Percentiles rank a stretch among this genome's conserved stretches.
Evolutionary conservation across 805 yeast species (phyloP).

Genomic region (Vanderwaltozyma verrucispora): DNA sequence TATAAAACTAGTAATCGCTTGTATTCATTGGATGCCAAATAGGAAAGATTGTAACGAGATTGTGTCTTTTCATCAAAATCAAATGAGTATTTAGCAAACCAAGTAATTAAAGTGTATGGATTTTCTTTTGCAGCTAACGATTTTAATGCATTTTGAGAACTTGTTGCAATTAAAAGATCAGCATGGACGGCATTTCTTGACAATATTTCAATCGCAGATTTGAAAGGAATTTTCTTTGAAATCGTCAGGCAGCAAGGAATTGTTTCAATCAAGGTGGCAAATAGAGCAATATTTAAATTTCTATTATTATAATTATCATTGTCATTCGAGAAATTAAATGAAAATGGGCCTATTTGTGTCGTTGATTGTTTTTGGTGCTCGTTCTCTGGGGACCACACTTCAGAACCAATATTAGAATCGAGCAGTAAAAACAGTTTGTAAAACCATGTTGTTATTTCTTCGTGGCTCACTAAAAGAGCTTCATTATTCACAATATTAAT

Average conservation of each 20-base stretch:
- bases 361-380: constrained; percentile 28
- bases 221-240: constrained; percentile 40
- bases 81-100: constrained; percentile 72
- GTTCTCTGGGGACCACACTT: constrained; percentile 29
- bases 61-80: constrained; percentile 64
- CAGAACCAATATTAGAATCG: constrained; percentile 50
- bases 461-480: constrained; percentile 39
- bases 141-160: constrained; percentile 55
- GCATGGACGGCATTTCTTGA: constrained; percentile 68
- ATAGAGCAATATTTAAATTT: constrained; percentile 42
- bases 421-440: constrained; percentile 45
- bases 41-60: constrained; percentile 43
- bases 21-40: constrained; percentile 52
- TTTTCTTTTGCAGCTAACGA: constrained; percentile 57
- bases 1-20: constrained; percentile 54
- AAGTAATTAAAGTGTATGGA: constrained; percentile 59
- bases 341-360: constrained; percentile 31
- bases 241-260: constrained; percentile 58
- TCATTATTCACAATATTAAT: constrained; percentile 26
- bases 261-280: constrained; percentile 59
- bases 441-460: constrained; percentile 55
- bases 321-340: constrained; percentile 34
- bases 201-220: constrained; percentile 61
- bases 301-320: constrained; percentile 21
- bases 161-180: constrained; percentile 48